Conservation (phyloP, 1,284 basidiomycete species). For the Rhizoctonia solani region DNA sequence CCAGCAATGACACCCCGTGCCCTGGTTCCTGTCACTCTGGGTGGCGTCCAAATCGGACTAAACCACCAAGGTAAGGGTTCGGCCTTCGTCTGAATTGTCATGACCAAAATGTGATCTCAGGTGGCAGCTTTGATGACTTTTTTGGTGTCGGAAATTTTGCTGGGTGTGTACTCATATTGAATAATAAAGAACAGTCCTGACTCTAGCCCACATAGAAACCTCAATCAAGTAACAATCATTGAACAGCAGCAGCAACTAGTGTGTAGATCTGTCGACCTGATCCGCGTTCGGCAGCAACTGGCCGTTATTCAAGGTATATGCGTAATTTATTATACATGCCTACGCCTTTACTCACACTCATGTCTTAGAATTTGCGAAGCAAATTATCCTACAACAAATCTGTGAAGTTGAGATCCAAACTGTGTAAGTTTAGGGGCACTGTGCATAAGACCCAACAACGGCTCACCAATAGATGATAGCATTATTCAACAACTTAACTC, state of each 20-base stretch:
- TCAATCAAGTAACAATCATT: slow-evolving; percentile 37
- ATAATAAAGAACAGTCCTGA: slow-evolving; percentile 15
- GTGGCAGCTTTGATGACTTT: slow-evolving; percentile 40
- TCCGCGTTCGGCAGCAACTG: slow-evolving; percentile 41
- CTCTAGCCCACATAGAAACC: slow-evolving; percentile 16
- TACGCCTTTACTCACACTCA: not conserved
- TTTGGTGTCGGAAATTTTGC: slow-evolving; percentile 41
- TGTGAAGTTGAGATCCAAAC: slow-evolving; percentile 42
- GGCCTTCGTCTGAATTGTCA: not conserved
- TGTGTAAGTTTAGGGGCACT: slow-evolving; percentile 30
- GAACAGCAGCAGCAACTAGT: slow-evolving; percentile 38
- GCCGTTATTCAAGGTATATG: slow-evolving; percentile 39
- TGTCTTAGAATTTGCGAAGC: not conserved
- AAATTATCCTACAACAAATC: slow-evolving; percentile 40
- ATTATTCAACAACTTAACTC: slow-evolving; percentile 39
- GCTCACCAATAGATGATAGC: slow-evolving; percentile 6
- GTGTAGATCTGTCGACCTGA: slow-evolving; percentile 38
- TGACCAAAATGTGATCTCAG: not conserved
- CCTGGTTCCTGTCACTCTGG: not conserved
- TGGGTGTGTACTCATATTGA: not conserved
- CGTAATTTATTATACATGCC: slow-evolving; percentile 13
- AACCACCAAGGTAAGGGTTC: not conserved
- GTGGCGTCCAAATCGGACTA: not conserved
- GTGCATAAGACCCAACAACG: not conserved
- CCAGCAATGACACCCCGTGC: not conserved